These are phyloP conservation scores for Schizochytrium sp. DNA, from an alignment of 108 stramenopile genomes.

Conservation along the genomic window DNA sequence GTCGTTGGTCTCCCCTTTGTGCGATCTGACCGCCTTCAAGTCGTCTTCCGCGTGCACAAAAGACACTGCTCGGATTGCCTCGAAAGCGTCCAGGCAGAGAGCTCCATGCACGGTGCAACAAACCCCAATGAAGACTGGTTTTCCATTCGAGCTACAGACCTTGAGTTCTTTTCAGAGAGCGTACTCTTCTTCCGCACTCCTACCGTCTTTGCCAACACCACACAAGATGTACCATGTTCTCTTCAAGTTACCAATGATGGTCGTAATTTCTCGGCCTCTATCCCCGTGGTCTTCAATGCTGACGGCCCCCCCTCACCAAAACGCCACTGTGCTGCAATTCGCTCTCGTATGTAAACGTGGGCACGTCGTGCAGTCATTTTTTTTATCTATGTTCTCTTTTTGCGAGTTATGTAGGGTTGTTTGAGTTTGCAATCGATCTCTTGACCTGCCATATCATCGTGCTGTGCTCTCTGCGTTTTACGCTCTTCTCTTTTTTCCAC, in stretches of 20 bases:
- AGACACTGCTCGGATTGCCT: conserved; percentile 35
- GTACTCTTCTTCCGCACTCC: conserved; percentile 31
- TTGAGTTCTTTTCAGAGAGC: conserved; percentile 52
- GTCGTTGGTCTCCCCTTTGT: conserved; percentile 51
- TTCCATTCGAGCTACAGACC: conserved; percentile 21
- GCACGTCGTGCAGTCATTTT: neutral
- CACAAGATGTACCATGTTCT: neutral
- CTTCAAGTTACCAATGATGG: conserved; percentile 54
- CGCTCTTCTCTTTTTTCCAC: too few relatives aligned
- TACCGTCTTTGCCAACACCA: neutral
- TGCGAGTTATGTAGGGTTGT: too few relatives aligned
- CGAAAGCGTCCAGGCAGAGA: neutral
- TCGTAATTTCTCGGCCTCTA: conserved; percentile 38
- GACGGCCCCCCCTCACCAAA: conserved; percentile 51
- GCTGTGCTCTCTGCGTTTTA: too few relatives aligned
- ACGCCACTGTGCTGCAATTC: conserved; percentile 50
- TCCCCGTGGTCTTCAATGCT: neutral
- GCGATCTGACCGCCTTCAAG: conserved; percentile 51
- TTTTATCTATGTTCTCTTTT: neutral
- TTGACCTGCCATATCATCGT: too few relatives aligned
- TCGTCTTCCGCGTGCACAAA: conserved; percentile 22
- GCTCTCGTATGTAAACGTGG: conserved; percentile 32
- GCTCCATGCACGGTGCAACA: neutral
- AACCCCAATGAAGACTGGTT: neutral
- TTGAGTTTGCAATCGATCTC: too few relatives aligned